phyloP scores from a whole-genome alignment of 192 early-diverging fungal genomes.

The Entomortierella beljakovae region DNA sequence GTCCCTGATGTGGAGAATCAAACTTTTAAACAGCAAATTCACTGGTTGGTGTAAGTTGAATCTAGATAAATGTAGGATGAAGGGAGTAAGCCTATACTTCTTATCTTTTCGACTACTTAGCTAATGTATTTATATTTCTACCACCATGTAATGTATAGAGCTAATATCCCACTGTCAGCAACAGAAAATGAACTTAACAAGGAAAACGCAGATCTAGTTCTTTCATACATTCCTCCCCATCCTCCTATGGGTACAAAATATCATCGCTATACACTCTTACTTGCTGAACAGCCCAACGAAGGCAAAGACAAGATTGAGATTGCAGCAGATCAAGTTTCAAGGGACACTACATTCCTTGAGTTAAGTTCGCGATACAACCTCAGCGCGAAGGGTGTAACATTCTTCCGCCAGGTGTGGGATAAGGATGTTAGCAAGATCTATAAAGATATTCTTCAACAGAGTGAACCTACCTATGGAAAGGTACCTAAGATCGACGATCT shows the following conservation, averaged over 20 bases:
- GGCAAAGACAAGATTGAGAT: conserved; percentile 64
- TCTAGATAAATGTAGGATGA: too few relatives aligned
- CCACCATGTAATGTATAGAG: conserved; percentile 17
- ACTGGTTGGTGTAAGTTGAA: conserved; percentile 73
- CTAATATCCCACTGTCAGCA: conserved; percentile 73
- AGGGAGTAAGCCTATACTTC: too few relatives aligned
- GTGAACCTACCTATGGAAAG: conserved; percentile 65
- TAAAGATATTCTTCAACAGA: conserved; percentile 57
- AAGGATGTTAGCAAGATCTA: conserved; percentile 63
- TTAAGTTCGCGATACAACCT: conserved; percentile 59
- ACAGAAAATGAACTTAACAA: conserved; percentile 55
- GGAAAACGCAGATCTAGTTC: conserved; percentile 53
- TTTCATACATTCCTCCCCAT: conserved; percentile 80
- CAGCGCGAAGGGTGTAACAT: conserved; percentile 56
- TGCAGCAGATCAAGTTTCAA: conserved; percentile 25
- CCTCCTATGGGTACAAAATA: conserved; percentile 79
- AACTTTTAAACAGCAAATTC: conserved; percentile 77
- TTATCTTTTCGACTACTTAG: too few relatives aligned
- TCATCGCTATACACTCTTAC: conserved; percentile 78
- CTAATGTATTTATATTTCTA: neutral
- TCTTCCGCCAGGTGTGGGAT: conserved; percentile 71
- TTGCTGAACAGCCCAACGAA: conserved; percentile 70
- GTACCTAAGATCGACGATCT: conserved; percentile 61
- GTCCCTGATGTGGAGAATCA: conserved; percentile 70
- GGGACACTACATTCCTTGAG: conserved; percentile 40